Base-by-base conservation (phyloP, 1,284 basidiomycete genomes). In the Malassezia dermatis region DNA sequence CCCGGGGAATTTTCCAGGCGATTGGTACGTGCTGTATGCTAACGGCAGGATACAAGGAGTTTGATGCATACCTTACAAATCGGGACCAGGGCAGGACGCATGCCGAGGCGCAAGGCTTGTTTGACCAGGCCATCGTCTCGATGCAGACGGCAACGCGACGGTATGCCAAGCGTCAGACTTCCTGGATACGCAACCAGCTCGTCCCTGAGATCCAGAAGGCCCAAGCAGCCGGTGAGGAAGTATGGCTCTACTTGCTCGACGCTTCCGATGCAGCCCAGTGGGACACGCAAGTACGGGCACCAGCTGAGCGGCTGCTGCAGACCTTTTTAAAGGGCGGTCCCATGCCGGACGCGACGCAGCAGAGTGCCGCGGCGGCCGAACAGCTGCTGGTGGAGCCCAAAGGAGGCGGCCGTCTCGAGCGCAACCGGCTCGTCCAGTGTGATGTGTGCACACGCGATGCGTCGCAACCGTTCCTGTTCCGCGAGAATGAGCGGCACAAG, bases 111-210 rank as follows among this genome's bases (percentile, higher is more conserved):
- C 27, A 26, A 17, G 51, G 21, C 5, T 48, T 76, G 6, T 88
- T 86, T 64, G 57, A 74, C 8, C 75, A 77, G 17, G 87, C 86
- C 0, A 77, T 88, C 1, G 83, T 85, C 35, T 80, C 80, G 19
- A 95, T 89, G 82, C 94, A 96, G 75, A 75, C 81, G 0, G 84
- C 85, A 0, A 99, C 93, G 1, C 78, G 87, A 17, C 86, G 89
- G 75, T 99, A 98, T 69, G 89, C 94, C 0, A 89, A 86, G 71
- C 80, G 84, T 17, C 94, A 99, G 73, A 79, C 90, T 34, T 84
- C 85, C 46, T 99, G 94, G 94, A 84, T 98, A 48, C 81, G 83
- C 35, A 90, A 89, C 71, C 91, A 94, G 75, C 77, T 98, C 5
- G 73, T 95, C 8, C 90, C 90, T 1, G 84, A 83, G 1, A 78